Evolutionary conservation across 2,329 filamentous ascomycete genomes (phyloP), one percentile per base, ranked within the genome.

Genomic region (Colletotrichum aenigma): DNA sequence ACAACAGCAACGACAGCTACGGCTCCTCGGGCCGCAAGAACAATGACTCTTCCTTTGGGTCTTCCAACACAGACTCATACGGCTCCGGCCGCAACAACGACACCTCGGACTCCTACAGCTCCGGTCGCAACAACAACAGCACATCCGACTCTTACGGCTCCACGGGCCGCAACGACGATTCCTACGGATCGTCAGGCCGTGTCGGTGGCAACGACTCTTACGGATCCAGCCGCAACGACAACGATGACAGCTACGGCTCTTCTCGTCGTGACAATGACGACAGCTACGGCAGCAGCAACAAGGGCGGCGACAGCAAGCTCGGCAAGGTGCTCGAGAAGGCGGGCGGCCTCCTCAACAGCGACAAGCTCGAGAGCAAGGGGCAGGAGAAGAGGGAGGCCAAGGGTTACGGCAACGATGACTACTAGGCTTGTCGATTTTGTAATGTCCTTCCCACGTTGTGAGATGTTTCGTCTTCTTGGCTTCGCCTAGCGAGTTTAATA

Each of bases 241-340:
- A 88, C 79, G 87, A 85, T n/a, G 83, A 7, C 66, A 61, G 60
- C 61, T 58, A 76, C 61, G 68, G 68, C 32, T 38, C 74, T 16
- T 76, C 74, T 21, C 73, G 79, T 30, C 74, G 70, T 30, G 85
- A 88, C 79, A 88, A 85, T 16, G 83, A 7, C 34, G 26, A 67
- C 55, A 32, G 74, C 61, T 60, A 62, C 62, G 72, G 73, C 75
- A 62, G 78, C 58, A 34, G 30, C 58, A 58, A 58, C 55, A 26
- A 24, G 55, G 66, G 77, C 73, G 78, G 78, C 48, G 70, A 89
- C 80, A 90, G 88, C 66, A 87, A 86, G 18, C 69, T 90, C 26
- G 91, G 91, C 62, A 92, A 90, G 83, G 72, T 92, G 28, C 84
- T 92, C 82, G 89, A 93, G 84, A 92, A 91, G 86, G 88, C 87